Base-by-base conservation (phyloP, 2,329 filamentous ascomycete species). In the Didymella exigua region DNA sequence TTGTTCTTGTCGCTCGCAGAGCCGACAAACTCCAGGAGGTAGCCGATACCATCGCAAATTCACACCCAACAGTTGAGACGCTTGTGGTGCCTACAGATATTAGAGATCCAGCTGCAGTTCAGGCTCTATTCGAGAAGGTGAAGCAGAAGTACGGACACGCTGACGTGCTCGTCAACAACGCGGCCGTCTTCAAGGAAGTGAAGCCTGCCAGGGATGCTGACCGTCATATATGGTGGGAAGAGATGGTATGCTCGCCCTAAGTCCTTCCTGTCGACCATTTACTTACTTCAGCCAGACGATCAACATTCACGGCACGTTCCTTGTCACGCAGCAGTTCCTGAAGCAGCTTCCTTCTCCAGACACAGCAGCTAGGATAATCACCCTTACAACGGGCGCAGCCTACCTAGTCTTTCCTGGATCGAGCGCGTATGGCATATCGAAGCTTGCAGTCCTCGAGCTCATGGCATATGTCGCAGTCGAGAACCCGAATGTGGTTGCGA, bases 1-100 rank as follows among this genome's bases (percentile, higher is more conserved):
- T 77, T 2, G 69, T 77, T 1, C 65, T 78, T 4, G 62, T 72
- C 0, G 75, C 71, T 21, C 67, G 70, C 3, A 63, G 65, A 5
- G 60, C 54, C 4, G 50, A 51, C 2, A 66, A 65, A 16, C 69
- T 78, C 43, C 61, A 60, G 23, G 46, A 58, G 36, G 61, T 65
- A 0, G 65, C 67, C 27, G 54, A 67, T n/a, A 55, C 62, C 0
- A 41, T 76, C 26, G 62, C 63, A 2, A 55, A 60, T 2, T 71
- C 72, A 27, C 68, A 74, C 36, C 66, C 67, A 0, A 37, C 61
- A 1, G 67, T 73, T 6, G 60, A 74, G 50, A 67, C 75, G 2
- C 56, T 76, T 5, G 34, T 63, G 4, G 59, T 72, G 5, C 19
- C 67, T 0, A 62, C 66, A 2, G 75, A 78, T 49, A 58, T 77